Evolutionary conservation across 768 basidiomycete genomes (phyloP), one percentile per base, ranked within the genome.

Genomic region (Psilocybe azurescens): DNA sequence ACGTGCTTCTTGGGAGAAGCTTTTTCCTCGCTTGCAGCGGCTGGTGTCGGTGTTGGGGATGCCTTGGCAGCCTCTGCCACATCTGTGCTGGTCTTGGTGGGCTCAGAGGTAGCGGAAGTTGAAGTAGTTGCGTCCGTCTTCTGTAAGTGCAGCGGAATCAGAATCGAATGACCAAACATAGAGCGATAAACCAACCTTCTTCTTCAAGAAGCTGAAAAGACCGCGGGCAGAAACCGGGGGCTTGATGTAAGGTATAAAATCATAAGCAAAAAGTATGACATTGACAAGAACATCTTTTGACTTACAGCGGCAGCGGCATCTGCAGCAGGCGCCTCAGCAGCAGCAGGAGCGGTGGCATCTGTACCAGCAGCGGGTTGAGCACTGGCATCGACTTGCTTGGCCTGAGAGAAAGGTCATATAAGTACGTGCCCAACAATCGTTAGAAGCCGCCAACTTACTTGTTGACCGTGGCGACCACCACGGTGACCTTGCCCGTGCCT

Each of bases 241-340:
- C 33, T 54, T 20, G 5, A 51, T 24, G 0, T 30, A 3, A 32
- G 52, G 36, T 10, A 11, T 36, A 38, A 39, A 3, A 10, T 38
- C 20, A 20, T 36, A 0, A 36, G 28, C 11, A 38, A 36, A n/a
- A 7, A n/a, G 5, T 16, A 53, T 47, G 24, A 38, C n/a, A 20
- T 30, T 30, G 9, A 20, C 7, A n/a, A 20, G 38, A 33, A 44
- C 3, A 44, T 13, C 5, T 14, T 13, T 18, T 24, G 6, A 60
- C 52, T 53, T 30, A 46, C 52, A 47, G 59, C 51, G 20, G 59
- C 38, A 29, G 59, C 14, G 18, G 38, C 52, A 29, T 44, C 41
- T 5, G 41, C 11, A n/a, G 59, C 38, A 53, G 57, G 46, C 10
- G 57, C 47, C n/a, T 60, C 59, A 60, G 51, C 39, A 13, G 49